Evolutionary conservation across 345 rosid genomes (phyloP), one percentile per base, ranked within the genome.

Genomic region (Dovyalis caffra): DNA sequence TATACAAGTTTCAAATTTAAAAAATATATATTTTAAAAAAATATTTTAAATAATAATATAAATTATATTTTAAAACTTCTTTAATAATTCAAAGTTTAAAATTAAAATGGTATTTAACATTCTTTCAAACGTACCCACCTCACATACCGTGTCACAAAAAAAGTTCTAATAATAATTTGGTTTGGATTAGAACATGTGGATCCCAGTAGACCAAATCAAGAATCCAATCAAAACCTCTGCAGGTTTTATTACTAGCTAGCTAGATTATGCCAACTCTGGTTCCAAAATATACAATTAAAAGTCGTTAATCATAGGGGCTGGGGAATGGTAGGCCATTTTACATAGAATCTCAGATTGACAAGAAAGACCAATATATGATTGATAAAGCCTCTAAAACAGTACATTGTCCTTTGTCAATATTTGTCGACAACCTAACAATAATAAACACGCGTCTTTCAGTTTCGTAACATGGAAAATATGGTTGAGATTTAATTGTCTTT

Each of bases 321-420:
- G n/a, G 43, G 29, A 15, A 9, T 68, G 70, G 84, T 73, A 76
- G 82, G 84, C 65, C 84, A 60, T 3, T 45, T 25, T 12, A 32
- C 26, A 3, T 9, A 66, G 78, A 78, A 75, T 83, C 82, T 73
- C 56, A 70, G 74, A 76, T 73, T 66, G 65, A 56, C 61, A 51
- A 3, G 7, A 43, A 53, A 65, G 49, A 64, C 1, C 6, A 31
- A n/a, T 29, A 28, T 47, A 23, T 69, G 80, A 76, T 70, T 74
- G 78, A 64, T 64, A 23, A 3, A 69, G 37, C 25, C 20, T 10
- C 0, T 23, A 14, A 28, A 53, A 28, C 23, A 38, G n/a, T 1
- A 4, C 23, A 56, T 58, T 69, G 40, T 64, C 40, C 20, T 51
- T 47, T 43, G 70, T 80, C 76, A 26, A 33, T 16, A 66, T 71